A percentile compares a stretch with the other conserved stretches of the same genome.
Conservation (phyloP, 2,329 filamentous ascomycete genomes). For the Aspergillus viridinutans region DNA sequence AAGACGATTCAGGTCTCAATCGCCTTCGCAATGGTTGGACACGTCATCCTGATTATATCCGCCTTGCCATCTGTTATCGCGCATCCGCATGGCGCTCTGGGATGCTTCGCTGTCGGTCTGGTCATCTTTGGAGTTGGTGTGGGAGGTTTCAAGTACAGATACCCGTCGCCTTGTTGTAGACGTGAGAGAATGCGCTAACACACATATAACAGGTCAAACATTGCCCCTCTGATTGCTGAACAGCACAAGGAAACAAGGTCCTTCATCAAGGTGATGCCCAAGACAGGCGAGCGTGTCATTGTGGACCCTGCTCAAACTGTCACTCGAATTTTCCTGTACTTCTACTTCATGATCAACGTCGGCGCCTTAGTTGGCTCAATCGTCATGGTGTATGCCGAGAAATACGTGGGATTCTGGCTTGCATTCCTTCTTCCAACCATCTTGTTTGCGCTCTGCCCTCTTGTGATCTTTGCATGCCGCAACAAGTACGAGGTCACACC, state of each 20-base stretch:
- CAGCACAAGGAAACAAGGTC: conserved; percentile 60
- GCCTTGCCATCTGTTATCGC: conserved; percentile 62
- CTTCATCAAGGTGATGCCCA: conserved; percentile 50
- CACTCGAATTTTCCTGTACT: conserved; percentile 65
- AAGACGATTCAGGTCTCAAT: conserved; percentile 66
- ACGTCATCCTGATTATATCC: conserved; percentile 63
- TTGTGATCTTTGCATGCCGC: conserved; percentile 57
- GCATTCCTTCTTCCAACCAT: conserved; percentile 59
- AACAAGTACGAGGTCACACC: conserved; percentile 62
- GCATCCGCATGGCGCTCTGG: conserved; percentile 54
- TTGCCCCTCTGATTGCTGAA: conserved; percentile 67
- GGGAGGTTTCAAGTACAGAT: conserved; percentile 65
- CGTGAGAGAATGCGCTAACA: not conserved
- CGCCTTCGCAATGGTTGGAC: conserved; percentile 61
- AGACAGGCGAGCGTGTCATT: conserved; percentile 63
- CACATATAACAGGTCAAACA: conserved; percentile 51
- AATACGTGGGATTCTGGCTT: conserved; percentile 67
- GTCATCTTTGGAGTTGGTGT: conserved; percentile 68
- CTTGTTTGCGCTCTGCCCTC: conserved; percentile 59
- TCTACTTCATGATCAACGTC: conserved; percentile 68
- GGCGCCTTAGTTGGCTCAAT: conserved; percentile 60
- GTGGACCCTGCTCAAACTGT: conserved; percentile 66
- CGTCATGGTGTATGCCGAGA: conserved; percentile 68
- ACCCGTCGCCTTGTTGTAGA: not conserved
- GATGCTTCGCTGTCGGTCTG: conserved; percentile 60